Conservation (phyloP, 805 yeast species). For the Blastobotrys attinorum region DNA sequence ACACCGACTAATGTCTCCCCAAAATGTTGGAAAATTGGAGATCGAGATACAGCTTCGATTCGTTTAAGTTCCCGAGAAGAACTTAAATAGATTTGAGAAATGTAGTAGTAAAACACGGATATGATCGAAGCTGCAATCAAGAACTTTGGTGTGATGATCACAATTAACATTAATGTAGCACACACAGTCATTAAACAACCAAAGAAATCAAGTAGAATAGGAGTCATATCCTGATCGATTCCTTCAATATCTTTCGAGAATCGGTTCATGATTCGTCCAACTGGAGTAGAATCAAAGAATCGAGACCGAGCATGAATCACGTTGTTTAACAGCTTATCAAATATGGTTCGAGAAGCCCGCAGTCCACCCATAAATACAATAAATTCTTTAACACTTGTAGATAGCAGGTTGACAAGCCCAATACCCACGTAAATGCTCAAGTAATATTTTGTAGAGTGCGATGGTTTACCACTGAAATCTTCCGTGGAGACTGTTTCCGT, state of each 20-base stretch:
- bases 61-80: constrained; percentile 90
- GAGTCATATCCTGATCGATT: constrained; percentile 85
- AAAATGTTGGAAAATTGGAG: constrained; percentile 95
- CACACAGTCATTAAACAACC: constrained; percentile 58
- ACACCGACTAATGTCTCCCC: constrained; percentile 90
- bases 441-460: constrained; percentile 38
- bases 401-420: constrained; percentile 52
- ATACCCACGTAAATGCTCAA: constrained; percentile 58
- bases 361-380: constrained; percentile 62
- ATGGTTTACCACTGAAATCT: background rate
- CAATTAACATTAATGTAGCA: constrained; percentile 64
- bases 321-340: constrained; percentile 51
- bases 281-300: constrained; percentile 92
- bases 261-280: constrained; percentile 94
- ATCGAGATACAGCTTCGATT: constrained; percentile 77
- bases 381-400: constrained; percentile 54
- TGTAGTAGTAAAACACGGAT: constrained; percentile 41
- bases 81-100: constrained; percentile 56
- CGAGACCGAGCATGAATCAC: constrained; percentile 73
- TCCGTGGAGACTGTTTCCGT: background rate
- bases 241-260: constrained; percentile 93
- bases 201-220: constrained; percentile 65
- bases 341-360: constrained; percentile 69
- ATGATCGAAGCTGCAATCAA: constrained; percentile 66
- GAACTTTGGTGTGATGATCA: constrained; percentile 79